Conservation (phyloP, 202 grass and related monocot species). For the Digitaria exilis region DNA sequence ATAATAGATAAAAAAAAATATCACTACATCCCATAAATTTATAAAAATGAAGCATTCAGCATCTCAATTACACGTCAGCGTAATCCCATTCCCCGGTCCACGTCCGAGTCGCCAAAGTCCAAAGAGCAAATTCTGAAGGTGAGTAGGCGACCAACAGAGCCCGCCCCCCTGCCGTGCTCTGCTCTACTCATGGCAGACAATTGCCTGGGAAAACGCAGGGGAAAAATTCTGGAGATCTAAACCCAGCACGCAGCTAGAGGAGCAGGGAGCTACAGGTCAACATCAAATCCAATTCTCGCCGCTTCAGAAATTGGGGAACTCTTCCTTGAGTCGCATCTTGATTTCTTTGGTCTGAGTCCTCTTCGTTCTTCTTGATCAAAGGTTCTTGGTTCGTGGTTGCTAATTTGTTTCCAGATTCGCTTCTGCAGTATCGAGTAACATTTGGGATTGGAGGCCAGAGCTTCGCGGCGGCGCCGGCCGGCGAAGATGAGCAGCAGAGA, state of each 20-base stretch:
- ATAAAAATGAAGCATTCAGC: too few species aligned
- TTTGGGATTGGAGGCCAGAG: neutral
- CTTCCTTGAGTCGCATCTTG: neutral
- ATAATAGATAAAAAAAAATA: too few species aligned
- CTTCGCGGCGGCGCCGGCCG: slow-evolving; percentile 7
- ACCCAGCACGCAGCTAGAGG: slow-evolving; percentile 1
- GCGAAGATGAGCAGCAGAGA: slow-evolving; percentile 36
- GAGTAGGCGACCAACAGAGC: neutral
- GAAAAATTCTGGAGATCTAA: slow-evolving; percentile 11
- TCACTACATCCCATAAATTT: too few species aligned
- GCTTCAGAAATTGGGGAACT: neutral
- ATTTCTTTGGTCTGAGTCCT: neutral
- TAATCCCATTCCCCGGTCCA: neutral
- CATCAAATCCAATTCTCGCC: neutral
- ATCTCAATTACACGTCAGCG: neutral
- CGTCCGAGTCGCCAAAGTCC: neutral
- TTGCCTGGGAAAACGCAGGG: slow-evolving; percentile 17
- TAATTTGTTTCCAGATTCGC: slow-evolving; percentile 3
- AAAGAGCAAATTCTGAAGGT: neutral
- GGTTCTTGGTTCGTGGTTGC: neutral
- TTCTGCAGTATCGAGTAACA: neutral
- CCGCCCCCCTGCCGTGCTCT: neutral
- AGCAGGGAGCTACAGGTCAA: neutral
- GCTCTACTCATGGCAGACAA: slow-evolving; percentile 6
- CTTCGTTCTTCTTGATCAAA: neutral